A percentile compares a stretch with the other conserved stretches of the same genome.
These are phyloP conservation scores for Saitozyma sp. DNA, from an alignment of 768 basidiomycete genomes.

Conservation along the genomic window DNA sequence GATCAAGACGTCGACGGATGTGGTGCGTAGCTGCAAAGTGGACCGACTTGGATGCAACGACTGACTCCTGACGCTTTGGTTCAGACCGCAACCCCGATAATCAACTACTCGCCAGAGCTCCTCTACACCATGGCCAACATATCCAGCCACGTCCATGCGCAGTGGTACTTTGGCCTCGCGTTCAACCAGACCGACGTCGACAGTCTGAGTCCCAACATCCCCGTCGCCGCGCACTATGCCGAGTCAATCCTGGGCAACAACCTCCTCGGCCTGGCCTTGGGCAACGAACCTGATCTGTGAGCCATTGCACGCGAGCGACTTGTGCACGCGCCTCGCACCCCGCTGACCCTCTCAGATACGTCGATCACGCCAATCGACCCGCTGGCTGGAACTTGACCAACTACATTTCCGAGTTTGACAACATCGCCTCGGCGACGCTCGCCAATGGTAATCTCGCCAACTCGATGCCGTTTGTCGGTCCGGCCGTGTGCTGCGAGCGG, in stretches of 20 bases:
- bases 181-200: conserved; percentile 62
- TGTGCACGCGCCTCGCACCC: too few relatives aligned
- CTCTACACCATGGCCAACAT: conserved; percentile 64
- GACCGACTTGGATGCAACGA: not conserved
- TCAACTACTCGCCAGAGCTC: conserved; percentile 50
- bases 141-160: conserved; percentile 61
- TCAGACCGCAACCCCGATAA: conserved; percentile 45
- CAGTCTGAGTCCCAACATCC: conserved; percentile 57
- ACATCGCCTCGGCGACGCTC: conserved; percentile 56
- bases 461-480: conserved; percentile 62
- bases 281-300: conserved; percentile 77
- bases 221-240: conserved; percentile 60
- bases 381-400: conserved; percentile 51
- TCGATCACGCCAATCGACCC: conserved; percentile 41
- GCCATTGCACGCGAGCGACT: conserved; percentile 5
- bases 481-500: conserved; percentile 61
- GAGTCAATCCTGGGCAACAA: conserved; percentile 66
- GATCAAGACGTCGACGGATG: conserved; percentile 37
- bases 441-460: conserved; percentile 53
- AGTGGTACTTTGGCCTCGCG: conserved; percentile 62
- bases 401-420: conserved; percentile 61
- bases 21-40: too few relatives aligned
- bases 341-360: conserved; percentile 35
- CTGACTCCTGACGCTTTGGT: conserved; percentile 2
- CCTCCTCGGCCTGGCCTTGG: conserved; percentile 69